Base-by-base conservation (phyloP, 345 rosid species). In the Pugionium dolabratum region DNA sequence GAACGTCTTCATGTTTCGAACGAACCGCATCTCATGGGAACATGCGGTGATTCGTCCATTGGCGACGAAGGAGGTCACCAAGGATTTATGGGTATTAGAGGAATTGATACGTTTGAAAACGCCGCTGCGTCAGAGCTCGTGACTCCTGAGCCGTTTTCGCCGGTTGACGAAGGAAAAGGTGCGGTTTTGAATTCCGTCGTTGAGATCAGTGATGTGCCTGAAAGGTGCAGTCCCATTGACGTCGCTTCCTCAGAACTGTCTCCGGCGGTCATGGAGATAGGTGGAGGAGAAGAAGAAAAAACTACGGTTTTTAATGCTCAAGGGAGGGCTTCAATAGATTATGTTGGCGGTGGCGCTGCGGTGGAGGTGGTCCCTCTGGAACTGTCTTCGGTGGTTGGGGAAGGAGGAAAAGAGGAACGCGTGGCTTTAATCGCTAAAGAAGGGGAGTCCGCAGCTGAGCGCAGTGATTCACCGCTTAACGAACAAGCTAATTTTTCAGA, bases 271-370 rank as follows among this genome's bases (percentile, higher is more conserved):
- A 25, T 7, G 1, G 61, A 34, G 48, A 62, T 36, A 35, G 81
- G 63, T 55, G 74, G 32, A 18, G 74, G 32, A 39, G 79, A 54
- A 54, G 71, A 55, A 52, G 78, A 27, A 6, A 72, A 46, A 18
- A 69, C 29, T 76, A 56, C 54, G 64, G 39, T 5, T 33, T 56
- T 34, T 18, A 8, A 40, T 28, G 66, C 11, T 18, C 69, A 36
- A 11, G 80, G 52, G 59, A 66, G 31, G 34, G 69, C 49, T 54
- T 65, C 36, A n/a, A 40, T 28, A 45, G 71, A 34, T 68, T 45
- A 7, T 26, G 49, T 44, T 49, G 47, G 44, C 1, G 70, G 34
- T 36, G 70, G 39, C 2, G 48, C 58, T 59, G 9, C 44, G 34
- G 54, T 34, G 36, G 67, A 52, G 39, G 59, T 7, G 43, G 66